Evolutionary conservation across 2,329 filamentous ascomycete species (phyloP), one percentile per base, ranked within the genome.

Genomic region (Pseudogymnoascus destructans): DNA sequence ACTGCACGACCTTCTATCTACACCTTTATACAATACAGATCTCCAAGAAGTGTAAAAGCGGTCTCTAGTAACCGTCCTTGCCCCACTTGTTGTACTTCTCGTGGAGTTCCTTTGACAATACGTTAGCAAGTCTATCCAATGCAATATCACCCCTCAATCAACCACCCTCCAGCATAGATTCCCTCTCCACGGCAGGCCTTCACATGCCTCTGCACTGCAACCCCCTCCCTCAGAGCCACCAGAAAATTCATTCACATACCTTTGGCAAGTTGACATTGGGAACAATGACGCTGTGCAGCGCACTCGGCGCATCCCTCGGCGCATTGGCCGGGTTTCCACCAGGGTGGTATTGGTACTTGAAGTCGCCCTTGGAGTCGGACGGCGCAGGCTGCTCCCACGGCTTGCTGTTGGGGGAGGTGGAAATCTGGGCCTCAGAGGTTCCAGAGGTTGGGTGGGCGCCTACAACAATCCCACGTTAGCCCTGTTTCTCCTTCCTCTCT

Each of bases 41-140:
- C 23, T 8, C 42, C 23, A 52, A 52, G n/a, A 52, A 52, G 30
- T 11, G 42, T 52, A 17, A 6, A n/a, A 52, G n/a, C 9, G 7
- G 38, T 32, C 17, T 60, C 63, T 69, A 70, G 61, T 68, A 97
- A 66, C 89, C 91, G 66, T 97, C 93, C 84, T 97, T 97, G 74
- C 93, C 93, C 84, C 89, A 97, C 81, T 98, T 98, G 87, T 98
- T 98, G 84, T 86, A 97, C 77, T 86, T 87, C 67, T 98, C 93
- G 77, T 98, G 93, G 64, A 96, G 82, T 69, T 86, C 80, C 89
- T 95, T 68, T 59, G 55, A 13, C 25, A 57, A 55, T 11, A 40
- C 27, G 49, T 59, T 40, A 59, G 35, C 25, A 59, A 52, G 23
- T 11, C 13, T 30, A 9, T 52, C 11, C 33, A n/a, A 21, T 13